phyloP scores from a whole-genome alignment of 2,329 filamentous ascomycete genomes.

The Basipetospora chlamydospora region DNA sequence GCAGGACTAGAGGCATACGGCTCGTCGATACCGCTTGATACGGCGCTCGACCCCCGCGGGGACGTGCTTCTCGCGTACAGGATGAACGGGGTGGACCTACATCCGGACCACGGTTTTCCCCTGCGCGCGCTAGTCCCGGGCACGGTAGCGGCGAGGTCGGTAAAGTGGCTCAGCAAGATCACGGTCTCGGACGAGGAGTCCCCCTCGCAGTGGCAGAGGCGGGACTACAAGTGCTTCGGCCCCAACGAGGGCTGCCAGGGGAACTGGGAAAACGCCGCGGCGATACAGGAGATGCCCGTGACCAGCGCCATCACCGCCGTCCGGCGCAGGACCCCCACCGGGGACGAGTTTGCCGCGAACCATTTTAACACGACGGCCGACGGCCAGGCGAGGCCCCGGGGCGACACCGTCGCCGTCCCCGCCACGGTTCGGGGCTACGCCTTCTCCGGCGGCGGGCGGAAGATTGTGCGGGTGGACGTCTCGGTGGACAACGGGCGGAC shows the following conservation, averaged over 20 bases:
- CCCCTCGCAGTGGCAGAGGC: slow-evolving; percentile 48
- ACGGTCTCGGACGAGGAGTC: slow-evolving; percentile 53
- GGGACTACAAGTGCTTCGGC: slow-evolving; percentile 56
- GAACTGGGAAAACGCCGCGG: slow-evolving; percentile 47
- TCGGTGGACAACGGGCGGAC: slow-evolving; percentile 47
- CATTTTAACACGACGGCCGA: not conserved
- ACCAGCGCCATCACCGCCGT: slow-evolving; percentile 49
- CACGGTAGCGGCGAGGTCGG: slow-evolving; percentile 50
- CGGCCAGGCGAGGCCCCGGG: not conserved
- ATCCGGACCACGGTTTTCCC: slow-evolving; percentile 52
- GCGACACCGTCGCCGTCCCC: slow-evolving; percentile 8
- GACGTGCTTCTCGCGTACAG: slow-evolving; percentile 53
- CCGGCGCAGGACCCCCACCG: slow-evolving; percentile 8
- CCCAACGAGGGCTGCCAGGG: slow-evolving; percentile 41
- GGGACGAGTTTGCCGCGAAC: slow-evolving; percentile 20
- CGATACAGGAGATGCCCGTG: slow-evolving; percentile 55
- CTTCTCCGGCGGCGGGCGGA: slow-evolving; percentile 51
- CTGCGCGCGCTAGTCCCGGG: slow-evolving; percentile 48
- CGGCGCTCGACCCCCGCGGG: slow-evolving; percentile 41
- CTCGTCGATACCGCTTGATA: slow-evolving; percentile 44
- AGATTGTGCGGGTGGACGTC: slow-evolving; percentile 53
- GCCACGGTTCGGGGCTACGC: slow-evolving; percentile 46
- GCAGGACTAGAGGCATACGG: slow-evolving; percentile 45
- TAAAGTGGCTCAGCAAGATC: slow-evolving; percentile 55
- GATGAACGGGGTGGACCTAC: slow-evolving; percentile 52